Conservation (phyloP, 1,284 basidiomycete genomes). For the Ganoderma resinaceum region DNA sequence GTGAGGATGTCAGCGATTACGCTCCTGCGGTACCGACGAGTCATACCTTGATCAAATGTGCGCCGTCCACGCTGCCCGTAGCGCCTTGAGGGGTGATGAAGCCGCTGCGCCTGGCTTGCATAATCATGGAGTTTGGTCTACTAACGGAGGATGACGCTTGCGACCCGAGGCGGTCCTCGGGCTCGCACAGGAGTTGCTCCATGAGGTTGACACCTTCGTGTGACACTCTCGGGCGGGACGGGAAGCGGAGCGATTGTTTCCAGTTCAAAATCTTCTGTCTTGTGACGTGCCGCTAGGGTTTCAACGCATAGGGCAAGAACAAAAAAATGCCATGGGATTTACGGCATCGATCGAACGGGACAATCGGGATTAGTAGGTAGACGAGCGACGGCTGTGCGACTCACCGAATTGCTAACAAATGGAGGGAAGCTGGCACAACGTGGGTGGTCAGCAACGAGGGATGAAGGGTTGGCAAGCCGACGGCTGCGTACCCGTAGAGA, state of each 20-base stretch:
- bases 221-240: slow-evolving; percentile 83
- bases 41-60: slow-evolving; percentile 83
- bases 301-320: slow-evolving; percentile 10
- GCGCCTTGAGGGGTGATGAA: slow-evolving; percentile 62
- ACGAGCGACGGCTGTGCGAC: slow-evolving; percentile 33
- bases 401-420: slow-evolving; percentile 89
- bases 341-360: slow-evolving; percentile 7
- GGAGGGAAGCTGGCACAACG: slow-evolving; percentile 80
- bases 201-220: slow-evolving; percentile 89
- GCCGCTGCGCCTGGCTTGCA: slow-evolving; percentile 76
- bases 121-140: slow-evolving; percentile 79
- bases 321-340: background rate
- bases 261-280: slow-evolving; percentile 94
- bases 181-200: slow-evolving; percentile 89
- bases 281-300: slow-evolving; percentile 80
- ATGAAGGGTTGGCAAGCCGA: slow-evolving; percentile 23
- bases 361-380: slow-evolving; percentile 1
- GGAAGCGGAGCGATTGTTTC: slow-evolving; percentile 89
- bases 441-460: slow-evolving; percentile 13
- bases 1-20: slow-evolving; percentile 34
- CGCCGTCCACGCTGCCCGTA: slow-evolving; percentile 76
- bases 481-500: slow-evolving; percentile 76
- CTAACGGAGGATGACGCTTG: slow-evolving; percentile 71
- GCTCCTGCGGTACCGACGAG: slow-evolving; percentile 9
- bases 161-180: slow-evolving; percentile 91